phyloP scores from a whole-genome alignment of 129 eudicot species.

The Oenanthe sinensis region DNA sequence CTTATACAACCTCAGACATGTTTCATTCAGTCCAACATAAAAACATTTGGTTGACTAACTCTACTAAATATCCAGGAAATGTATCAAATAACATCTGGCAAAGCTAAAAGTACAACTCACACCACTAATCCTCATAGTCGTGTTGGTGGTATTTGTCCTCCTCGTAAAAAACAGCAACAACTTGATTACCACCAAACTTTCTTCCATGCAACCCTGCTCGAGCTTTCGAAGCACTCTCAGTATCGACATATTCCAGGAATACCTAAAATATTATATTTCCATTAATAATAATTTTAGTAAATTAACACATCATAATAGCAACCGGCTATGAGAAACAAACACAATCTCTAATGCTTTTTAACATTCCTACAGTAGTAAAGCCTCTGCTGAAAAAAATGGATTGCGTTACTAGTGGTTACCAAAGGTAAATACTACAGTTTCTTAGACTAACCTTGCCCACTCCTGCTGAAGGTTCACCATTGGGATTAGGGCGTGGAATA shows the following conservation, averaged over 20 bases:
- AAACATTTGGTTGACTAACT: background rate
- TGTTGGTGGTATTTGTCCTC: constrained; percentile 63
- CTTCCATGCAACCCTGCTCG: constrained; percentile 75
- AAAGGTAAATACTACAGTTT: background rate
- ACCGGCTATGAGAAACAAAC: background rate
- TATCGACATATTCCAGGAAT: constrained; percentile 66
- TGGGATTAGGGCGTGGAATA: constrained; percentile 81
- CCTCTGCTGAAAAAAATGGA: background rate
- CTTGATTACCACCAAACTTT: constrained; percentile 86
- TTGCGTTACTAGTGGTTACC: background rate
- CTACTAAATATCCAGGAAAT: background rate
- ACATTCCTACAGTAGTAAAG: background rate
- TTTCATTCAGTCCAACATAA: background rate
- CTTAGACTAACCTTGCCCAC: constrained; percentile 80
- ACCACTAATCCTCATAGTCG: constrained; percentile 49
- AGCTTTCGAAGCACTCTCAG: constrained; percentile 67
- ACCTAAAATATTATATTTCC: constrained; percentile 32
- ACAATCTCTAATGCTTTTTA: background rate
- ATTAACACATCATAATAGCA: background rate
- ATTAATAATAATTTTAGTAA: background rate
- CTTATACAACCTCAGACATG: background rate
- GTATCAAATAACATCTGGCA: background rate
- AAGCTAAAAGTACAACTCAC: background rate
- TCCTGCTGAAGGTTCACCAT: constrained; percentile 73
- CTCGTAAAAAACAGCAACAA: constrained; percentile 69